Base-by-base conservation (phyloP, 495 filamentous ascomycete genomes). In the Talaromyces liani region DNA sequence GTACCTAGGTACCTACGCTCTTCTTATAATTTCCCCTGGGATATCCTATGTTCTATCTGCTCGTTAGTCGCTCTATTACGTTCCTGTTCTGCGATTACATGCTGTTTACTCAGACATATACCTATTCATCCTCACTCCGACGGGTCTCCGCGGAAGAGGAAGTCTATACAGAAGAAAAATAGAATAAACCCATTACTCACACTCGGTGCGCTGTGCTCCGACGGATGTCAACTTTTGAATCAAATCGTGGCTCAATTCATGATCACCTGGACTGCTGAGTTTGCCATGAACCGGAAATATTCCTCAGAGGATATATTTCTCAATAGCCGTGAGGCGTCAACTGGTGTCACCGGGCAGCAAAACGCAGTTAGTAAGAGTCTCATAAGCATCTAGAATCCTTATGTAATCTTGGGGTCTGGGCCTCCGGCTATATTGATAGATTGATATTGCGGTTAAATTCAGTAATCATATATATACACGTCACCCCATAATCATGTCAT, bases 191-290 rank as follows among this genome's bases (percentile, higher is more conserved):
- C 45, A 49, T 49, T 49, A 49, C 39, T 45, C n/a, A 49, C n/a
- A 18, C 45, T 49, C 54, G 54, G 54, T 29, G 22, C 54, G n/a
- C 54, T 12, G 54, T 57, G 54, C 54, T 57, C 54, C 54, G 54
- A 57, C 31, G 22, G 25, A 29, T 25, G 25, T 57, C 25, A 29
- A 33, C 12, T 56, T n/a, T 31, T 7, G 45, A 49, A 9, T 49
- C 45, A 49, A 49, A 45, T 18, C 5, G n/a, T 18, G 39, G 39
- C n/a, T 6, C 39, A 18, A 3, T 45, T 45, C 39, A 14, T 49
- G n/a, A 49, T 49, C 45, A 49, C 45, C 45, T 49, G 45, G 45
- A 49, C 45, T 49, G n/a, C n/a, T 49, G 41, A 45, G 41, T 45
- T 27, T 18, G 41, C 45, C 16, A 45, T n/a, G 16, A 1, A 6